Evolutionary conservation across 2,329 filamentous ascomycete species (phyloP).

Genomic region (Meredithiella fracta): DNA sequence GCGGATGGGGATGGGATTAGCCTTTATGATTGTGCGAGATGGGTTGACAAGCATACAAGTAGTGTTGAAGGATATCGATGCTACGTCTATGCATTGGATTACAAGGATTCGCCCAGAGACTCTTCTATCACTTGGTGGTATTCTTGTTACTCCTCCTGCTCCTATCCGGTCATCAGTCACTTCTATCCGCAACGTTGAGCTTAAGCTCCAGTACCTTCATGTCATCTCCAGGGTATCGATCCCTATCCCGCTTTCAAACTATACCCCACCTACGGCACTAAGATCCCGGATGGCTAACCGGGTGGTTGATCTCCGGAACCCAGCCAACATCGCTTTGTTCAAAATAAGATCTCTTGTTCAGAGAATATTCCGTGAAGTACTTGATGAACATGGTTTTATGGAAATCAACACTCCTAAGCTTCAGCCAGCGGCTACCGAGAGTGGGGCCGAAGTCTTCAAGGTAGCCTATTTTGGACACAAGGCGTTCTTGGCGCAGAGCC

Average conservation of each 20-base stretch:
- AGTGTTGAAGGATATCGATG: conserved; percentile 34
- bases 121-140: conserved; percentile 60
- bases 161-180: conserved; percentile 49
- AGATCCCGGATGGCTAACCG: conserved; percentile 62
- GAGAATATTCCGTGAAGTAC: conserved; percentile 59
- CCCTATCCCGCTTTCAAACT: conserved; percentile 32
- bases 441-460: conserved; percentile 78
- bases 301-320: conserved; percentile 71
- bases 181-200: conserved; percentile 58
- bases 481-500: conserved; percentile 81
- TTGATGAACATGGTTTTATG: conserved; percentile 64
- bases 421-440: conserved; percentile 79
- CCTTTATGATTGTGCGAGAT: conserved; percentile 76
- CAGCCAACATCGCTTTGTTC: conserved; percentile 74
- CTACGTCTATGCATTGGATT: conserved; percentile 72
- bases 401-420: conserved; percentile 92
- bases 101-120: conserved; percentile 67
- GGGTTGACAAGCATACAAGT: conserved; percentile 72
- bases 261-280: conserved; percentile 24
- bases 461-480: conserved; percentile 79
- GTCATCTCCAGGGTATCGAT: conserved; percentile 35
- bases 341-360: conserved; percentile 68
- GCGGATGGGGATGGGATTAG: conserved; percentile 63
- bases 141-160: conserved; percentile 55
- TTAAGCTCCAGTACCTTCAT: conserved; percentile 44